These are phyloP conservation scores for Pyrenophora tritici-repentis DNA, from an alignment of 2,329 filamentous ascomycete genomes.

Conservation along the genomic window DNA sequence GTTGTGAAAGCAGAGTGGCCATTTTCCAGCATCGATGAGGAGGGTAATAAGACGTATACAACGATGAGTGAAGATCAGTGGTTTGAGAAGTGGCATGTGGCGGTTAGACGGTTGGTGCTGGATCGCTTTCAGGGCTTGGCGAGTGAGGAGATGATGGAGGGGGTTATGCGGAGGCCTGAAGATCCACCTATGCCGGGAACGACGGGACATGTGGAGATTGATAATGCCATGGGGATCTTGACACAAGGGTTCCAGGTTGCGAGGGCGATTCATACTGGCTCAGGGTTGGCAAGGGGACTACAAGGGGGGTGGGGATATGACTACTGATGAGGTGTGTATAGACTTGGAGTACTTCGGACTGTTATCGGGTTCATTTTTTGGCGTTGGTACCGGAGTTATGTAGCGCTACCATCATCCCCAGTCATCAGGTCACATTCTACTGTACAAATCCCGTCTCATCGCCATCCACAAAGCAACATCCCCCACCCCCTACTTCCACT, in stretches of 20 bases:
- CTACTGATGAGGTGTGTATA: slow-evolving; percentile 6
- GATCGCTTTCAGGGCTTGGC: slow-evolving; percentile 62
- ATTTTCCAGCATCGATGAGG: slow-evolving; percentile 50
- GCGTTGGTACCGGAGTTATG: not conserved
- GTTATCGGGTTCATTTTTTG: not conserved
- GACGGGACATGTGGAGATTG: slow-evolving; percentile 38
- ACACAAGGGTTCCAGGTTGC: slow-evolving; percentile 42
- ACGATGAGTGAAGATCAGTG: slow-evolving; percentile 59
- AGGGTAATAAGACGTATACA: slow-evolving; percentile 55
- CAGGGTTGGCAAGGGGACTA: slow-evolving; percentile 19
- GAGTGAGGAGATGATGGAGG: slow-evolving; percentile 51
- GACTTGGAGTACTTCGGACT: not conserved
- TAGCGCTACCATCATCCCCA: not conserved
- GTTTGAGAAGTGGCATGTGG: slow-evolving; percentile 66
- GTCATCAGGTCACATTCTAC: not conserved
- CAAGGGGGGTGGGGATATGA: slow-evolving; percentile 46
- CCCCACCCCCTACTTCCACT: slow-evolving; percentile 22
- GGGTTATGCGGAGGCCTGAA: slow-evolving; percentile 41
- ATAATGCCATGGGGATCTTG: slow-evolving; percentile 41
- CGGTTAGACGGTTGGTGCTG: slow-evolving; percentile 64
- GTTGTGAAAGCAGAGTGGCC: slow-evolving; percentile 67
- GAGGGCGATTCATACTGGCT: slow-evolving; percentile 28
- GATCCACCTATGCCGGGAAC: slow-evolving; percentile 51
- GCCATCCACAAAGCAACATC: not conserved
- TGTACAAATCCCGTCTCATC: not conserved